These are phyloP conservation scores for Rhizopogon salebrosus DNA, from an alignment of 768 basidiomycete species.

Conservation along the genomic window DNA sequence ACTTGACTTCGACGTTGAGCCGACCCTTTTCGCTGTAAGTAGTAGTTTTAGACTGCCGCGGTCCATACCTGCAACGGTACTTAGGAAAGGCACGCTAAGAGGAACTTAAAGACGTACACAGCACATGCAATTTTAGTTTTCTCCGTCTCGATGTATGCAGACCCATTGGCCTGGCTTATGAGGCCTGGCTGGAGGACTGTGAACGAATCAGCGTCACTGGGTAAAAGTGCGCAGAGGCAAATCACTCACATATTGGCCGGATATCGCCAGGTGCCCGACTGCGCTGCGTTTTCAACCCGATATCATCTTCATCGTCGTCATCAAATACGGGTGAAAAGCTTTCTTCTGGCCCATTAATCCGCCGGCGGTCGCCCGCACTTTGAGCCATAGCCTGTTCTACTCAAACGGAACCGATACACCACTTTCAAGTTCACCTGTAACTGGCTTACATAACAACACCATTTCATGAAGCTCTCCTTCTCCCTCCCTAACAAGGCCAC, in stretches of 20 bases:
- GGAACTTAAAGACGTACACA: constrained; percentile 54
- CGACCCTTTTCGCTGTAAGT: constrained; percentile 84
- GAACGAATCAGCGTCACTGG: constrained; percentile 8
- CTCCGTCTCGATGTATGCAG: constrained; percentile 93
- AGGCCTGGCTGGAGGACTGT: constrained; percentile 86
- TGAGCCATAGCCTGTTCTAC: constrained; percentile 37
- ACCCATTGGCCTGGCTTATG: constrained; percentile 92
- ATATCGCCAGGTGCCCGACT: constrained; percentile 59
- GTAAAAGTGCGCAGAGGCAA: neutral
- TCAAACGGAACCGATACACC: neutral
- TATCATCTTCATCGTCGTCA: constrained; percentile 29
- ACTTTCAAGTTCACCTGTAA: neutral
- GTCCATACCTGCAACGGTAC: constrained; percentile 57
- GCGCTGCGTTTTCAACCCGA: constrained; percentile 21
- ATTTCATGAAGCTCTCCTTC: constrained; percentile 84
- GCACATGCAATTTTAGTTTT: constrained; percentile 93
- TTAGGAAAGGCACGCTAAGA: constrained; percentile 3
- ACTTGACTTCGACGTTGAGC: constrained; percentile 94
- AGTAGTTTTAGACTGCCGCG: constrained; percentile 75
- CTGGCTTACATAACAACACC: constrained; percentile 17
- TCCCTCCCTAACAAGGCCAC: constrained; percentile 53
- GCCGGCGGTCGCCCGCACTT: constrained; percentile 72
- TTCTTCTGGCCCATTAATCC: constrained; percentile 88
- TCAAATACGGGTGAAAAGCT: constrained; percentile 62
- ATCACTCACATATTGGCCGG: constrained; percentile 72